Conservation (phyloP, 2,329 filamentous ascomycete species). For the Aspergillus fructus region DNA sequence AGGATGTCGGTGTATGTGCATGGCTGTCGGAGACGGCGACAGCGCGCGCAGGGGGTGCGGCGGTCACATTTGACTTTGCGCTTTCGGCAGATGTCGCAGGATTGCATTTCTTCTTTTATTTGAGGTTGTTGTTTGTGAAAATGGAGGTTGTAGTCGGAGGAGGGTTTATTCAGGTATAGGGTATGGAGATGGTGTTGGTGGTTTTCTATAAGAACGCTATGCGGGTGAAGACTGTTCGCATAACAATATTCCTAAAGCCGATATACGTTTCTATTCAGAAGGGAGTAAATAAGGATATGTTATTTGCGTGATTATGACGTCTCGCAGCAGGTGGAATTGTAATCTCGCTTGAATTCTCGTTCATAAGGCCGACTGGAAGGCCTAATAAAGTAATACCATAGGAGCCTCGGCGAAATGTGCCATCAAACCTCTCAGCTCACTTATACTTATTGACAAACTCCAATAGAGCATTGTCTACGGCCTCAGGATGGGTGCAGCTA, state of each 20-base stretch:
- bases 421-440: background rate
- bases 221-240: background rate
- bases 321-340: background rate
- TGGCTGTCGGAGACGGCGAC: background rate
- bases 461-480: background rate
- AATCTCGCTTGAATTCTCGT: slow-evolving; percentile 6
- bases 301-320: too few species aligned
- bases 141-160: background rate
- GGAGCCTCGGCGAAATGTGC: too few species aligned
- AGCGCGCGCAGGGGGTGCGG: slow-evolving; percentile 1
- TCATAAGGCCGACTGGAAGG: background rate
- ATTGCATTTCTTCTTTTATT: background rate
- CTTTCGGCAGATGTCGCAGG: slow-evolving; percentile 10
- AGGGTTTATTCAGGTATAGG: too few species aligned
- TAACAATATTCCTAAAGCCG: background rate
- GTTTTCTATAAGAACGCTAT: too few species aligned
- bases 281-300: background rate
- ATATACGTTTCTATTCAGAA: background rate
- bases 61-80: slow-evolving; percentile 9
- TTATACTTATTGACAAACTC: background rate
- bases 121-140: background rate
- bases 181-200: background rate
- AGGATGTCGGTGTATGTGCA: slow-evolving; percentile 8
- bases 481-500: background rate
- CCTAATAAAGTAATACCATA: too few species aligned